Conservation (phyloP, 345 rosid genomes). For the Capsella bursapastoris region DNA sequence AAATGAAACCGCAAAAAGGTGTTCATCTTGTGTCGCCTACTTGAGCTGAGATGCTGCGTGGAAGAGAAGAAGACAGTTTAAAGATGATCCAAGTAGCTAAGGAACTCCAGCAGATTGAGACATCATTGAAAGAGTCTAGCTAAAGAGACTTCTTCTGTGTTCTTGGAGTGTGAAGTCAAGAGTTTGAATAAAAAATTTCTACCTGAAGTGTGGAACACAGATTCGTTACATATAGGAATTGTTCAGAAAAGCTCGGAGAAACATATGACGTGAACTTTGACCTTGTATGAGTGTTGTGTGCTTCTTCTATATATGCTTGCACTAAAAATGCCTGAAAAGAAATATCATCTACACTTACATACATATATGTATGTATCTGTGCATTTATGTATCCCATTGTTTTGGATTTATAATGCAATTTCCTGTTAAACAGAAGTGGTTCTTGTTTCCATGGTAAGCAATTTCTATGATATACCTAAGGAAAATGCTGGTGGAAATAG, state of each 20-base stretch:
- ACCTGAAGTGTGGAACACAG: background rate
- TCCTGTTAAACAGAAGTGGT: background rate
- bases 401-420: background rate
- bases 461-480: background rate
- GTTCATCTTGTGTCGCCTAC: background rate
- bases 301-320: background rate
- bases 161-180: background rate
- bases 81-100: background rate
- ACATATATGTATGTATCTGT: too few species aligned
- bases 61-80: background rate
- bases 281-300: background rate
- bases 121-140: background rate
- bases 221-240: background rate
- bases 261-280: background rate
- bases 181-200: background rate
- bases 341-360: background rate
- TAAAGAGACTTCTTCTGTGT: background rate
- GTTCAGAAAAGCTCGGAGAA: background rate
- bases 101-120: constrained; percentile 9
- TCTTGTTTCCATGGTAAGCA: background rate
- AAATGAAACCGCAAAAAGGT: too few species aligned
- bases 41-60: constrained; percentile 25
- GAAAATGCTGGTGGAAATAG: background rate
- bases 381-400: background rate
- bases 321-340: background rate